phyloP scores from a whole-genome alignment of 257 asterid species.

The Lycium barbarum region DNA sequence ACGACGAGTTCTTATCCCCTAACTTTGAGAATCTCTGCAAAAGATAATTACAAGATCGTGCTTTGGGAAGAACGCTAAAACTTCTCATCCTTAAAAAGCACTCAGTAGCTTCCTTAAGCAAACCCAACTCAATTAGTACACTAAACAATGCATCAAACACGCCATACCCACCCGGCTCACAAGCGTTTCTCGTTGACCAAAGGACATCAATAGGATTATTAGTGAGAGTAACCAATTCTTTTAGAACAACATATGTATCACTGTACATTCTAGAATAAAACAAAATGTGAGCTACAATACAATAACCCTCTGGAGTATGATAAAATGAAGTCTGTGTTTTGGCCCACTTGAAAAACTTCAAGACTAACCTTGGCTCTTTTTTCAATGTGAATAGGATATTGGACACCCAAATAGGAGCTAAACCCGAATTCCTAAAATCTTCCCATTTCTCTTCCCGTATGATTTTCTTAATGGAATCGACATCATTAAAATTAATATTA shows the following conservation, averaged over 20 bases:
- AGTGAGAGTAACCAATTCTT: conserved; percentile 53
- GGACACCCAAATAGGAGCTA: conserved; percentile 69
- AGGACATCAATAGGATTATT: conserved; percentile 56
- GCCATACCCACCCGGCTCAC: conserved; percentile 65
- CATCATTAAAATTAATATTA: conserved; percentile 36
- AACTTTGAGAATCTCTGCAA: conserved; percentile 61
- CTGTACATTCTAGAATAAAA: conserved; percentile 76
- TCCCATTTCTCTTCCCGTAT: conserved; percentile 69
- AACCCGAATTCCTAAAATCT: conserved; percentile 55
- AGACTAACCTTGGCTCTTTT: conserved; percentile 75
- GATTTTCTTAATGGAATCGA: conserved; percentile 46
- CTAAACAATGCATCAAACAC: conserved; percentile 79
- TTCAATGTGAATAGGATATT: conserved; percentile 58
- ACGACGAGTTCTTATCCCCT: conserved; percentile 52
- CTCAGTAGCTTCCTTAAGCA: conserved; percentile 76
- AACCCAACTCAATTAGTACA: conserved; percentile 71
- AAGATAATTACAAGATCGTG: conserved; percentile 80
- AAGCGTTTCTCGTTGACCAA: conserved; percentile 74
- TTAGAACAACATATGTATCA: conserved; percentile 64
- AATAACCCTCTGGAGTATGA: conserved; percentile 69
- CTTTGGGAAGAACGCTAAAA: conserved; percentile 66
- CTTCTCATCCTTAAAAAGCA: conserved; percentile 77
- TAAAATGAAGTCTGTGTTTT: conserved; percentile 51
- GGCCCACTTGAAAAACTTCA: conserved; percentile 78
- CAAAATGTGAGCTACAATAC: conserved; percentile 80